These are phyloP conservation scores for Talaromyces wortmannii DNA, from an alignment of 495 filamentous ascomycete species.

Conservation along the genomic window DNA sequence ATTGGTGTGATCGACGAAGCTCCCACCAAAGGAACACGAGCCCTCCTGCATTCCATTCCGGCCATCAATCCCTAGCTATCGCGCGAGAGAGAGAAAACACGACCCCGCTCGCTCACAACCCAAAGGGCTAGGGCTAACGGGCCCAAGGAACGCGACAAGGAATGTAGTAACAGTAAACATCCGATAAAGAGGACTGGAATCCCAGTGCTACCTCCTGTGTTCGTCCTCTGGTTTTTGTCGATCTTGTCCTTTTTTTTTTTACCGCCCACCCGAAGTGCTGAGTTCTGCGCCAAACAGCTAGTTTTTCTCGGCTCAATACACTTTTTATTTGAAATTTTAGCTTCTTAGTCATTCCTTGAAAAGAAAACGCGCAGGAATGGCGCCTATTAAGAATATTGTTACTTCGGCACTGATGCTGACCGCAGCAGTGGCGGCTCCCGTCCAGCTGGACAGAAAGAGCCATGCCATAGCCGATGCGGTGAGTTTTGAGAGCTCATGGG, in stretches of 20 bases:
- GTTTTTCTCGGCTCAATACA: background rate
- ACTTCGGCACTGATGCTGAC: background rate
- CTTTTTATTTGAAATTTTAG: background rate
- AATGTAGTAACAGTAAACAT: background rate
- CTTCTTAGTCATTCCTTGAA: background rate
- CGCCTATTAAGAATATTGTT: constrained; percentile 1
- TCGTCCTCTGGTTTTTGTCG: background rate
- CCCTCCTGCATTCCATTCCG: background rate
- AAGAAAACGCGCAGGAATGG: background rate
- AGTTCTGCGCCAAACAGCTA: too few relatives aligned
- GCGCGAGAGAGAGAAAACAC: too few relatives aligned
- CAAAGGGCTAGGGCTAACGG: background rate
- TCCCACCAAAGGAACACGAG: background rate
- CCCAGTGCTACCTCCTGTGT: background rate
- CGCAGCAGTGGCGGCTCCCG: background rate
- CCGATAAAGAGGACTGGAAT: background rate
- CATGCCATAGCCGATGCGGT: background rate
- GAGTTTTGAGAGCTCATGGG: background rate
- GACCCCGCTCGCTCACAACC: too few relatives aligned
- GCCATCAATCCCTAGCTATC: too few relatives aligned
- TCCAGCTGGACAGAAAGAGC: background rate
- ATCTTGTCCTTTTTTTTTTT: background rate
- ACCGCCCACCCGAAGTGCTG: too few relatives aligned
- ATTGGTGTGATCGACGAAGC: background rate
- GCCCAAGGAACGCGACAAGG: background rate